Conservation (phyloP, 2,329 filamentous ascomycete genomes). For the Akanthomyces dipterigenus region DNA sequence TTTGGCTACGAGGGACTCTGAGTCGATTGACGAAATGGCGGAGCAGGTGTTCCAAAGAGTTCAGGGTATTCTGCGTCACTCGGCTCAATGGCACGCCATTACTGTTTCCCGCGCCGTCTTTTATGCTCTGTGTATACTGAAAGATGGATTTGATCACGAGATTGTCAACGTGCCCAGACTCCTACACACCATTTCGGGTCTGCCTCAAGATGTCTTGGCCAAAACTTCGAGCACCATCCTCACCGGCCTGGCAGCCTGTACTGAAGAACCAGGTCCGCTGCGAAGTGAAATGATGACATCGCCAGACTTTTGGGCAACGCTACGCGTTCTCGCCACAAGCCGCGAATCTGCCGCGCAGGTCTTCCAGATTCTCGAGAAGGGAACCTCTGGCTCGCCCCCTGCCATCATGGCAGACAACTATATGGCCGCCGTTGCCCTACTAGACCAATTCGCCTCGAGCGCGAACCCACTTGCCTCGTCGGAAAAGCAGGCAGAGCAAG, state of each 20-base stretch:
- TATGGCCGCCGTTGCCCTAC: conserved; percentile 72
- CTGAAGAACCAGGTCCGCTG: conserved; percentile 68
- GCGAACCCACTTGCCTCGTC: conserved; percentile 64
- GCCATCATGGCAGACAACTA: conserved; percentile 95
- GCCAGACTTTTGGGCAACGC: conserved; percentile 92
- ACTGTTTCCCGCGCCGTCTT: conserved; percentile 77
- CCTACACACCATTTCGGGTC: conserved; percentile 82
- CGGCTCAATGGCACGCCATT: conserved; percentile 72
- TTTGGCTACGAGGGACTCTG: conserved; percentile 66
- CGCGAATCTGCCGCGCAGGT: conserved; percentile 68
- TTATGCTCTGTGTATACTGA: conserved; percentile 76
- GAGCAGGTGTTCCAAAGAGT: conserved; percentile 73
- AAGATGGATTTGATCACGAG: conserved; percentile 81
- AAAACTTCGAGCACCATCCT: conserved; percentile 71
- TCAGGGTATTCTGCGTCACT: conserved; percentile 75
- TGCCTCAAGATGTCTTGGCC: conserved; percentile 69
- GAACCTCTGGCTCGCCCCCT: conserved; percentile 65
- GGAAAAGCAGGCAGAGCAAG: conserved; percentile 60
- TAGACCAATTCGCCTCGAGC: conserved; percentile 84
- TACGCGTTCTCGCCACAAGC: conserved; percentile 66
- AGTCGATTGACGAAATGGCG: conserved; percentile 66
- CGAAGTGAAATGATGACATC: conserved; percentile 92
- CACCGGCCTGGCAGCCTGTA: conserved; percentile 72
- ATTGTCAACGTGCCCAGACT: conserved; percentile 89
- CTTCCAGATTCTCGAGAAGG: conserved; percentile 78